Evolutionary conservation across 306 rosid genomes (phyloP), one percentile per base, ranked within the genome.

Genomic region (Lablab purpureus): DNA sequence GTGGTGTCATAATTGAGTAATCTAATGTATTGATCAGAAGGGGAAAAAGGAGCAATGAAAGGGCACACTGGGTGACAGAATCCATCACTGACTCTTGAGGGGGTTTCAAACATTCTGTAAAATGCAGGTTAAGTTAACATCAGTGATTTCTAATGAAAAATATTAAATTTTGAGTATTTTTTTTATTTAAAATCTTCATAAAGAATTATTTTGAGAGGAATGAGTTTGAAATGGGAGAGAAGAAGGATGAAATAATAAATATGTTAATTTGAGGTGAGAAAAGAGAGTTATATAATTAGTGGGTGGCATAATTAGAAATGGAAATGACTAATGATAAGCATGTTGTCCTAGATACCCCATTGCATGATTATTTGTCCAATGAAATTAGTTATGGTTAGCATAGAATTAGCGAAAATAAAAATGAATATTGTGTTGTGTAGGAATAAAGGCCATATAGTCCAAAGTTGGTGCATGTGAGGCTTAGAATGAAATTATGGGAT

Each of bases 301-400:
- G 91, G 89, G 82, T 81, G 83, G 89, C 76, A 88, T 88, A 83
- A 88, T 88, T 85, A 78, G 86, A 80, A 71, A 83, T 77, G 54
- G 40, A 23, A 69, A 85, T 73, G 86, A 74, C 69, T 81, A 87
- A 88, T 74, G 86, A 83, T 88, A 74, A 80, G 91, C 91, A 88
- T 83, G 89, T 88, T 88, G 87, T 88, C 83, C 14, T 83, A 80
- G 91, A 81, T 85, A 75, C 84, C 87, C 79, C 82, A 82, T 78
- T 88, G 66, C 84, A 85, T 88, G 86, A 88, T 88, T 88, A 66
- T 81, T 83, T 17, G 84, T 73, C 66, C 78, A 85, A 88, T 81
- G 86, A 88, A 77, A 55, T 64, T 77, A 83, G 85, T 83, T 82
- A 11, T 45, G 64, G 63, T 66, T 75, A 75, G 84, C 59, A 75